Conservation (phyloP, 192 early-diverging fungal genomes). For the Mortierella alpina region DNA sequence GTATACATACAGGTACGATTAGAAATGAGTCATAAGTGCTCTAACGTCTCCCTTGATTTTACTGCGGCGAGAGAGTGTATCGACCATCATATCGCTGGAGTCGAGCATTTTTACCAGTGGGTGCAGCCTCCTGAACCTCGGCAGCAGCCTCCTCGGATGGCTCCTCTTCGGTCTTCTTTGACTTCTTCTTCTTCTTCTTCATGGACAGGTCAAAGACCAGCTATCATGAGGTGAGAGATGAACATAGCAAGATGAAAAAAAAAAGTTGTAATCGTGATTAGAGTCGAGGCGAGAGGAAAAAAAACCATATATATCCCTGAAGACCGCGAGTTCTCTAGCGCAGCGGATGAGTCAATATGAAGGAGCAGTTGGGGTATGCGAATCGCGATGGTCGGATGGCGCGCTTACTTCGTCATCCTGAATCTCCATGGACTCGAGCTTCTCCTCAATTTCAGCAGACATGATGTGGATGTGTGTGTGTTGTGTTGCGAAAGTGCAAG, state of each 20-base stretch:
- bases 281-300: not conserved
- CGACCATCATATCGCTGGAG: not conserved
- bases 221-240: slow-evolving; percentile 19
- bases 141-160: not conserved
- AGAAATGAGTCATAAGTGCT: not conserved
- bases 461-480: slow-evolving; percentile 35
- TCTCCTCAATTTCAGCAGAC: slow-evolving; percentile 46
- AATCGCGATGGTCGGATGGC: not conserved
- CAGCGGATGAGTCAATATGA: not conserved
- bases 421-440: slow-evolving; percentile 48
- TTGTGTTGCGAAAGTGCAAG: slow-evolving; percentile 9
- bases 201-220: slow-evolving; percentile 64
- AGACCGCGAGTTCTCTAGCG: no score
- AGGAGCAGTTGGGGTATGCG: not conserved
- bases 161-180: slow-evolving; percentile 21
- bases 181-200: slow-evolving; percentile 70
- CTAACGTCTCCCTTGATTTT: not conserved
- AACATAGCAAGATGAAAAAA: not conserved
- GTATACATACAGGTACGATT: not conserved
- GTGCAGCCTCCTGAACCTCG: slow-evolving; percentile 7
- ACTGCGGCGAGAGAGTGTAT: not conserved
- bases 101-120: slow-evolving; percentile 8
- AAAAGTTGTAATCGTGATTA: not conserved
- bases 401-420: slow-evolving; percentile 40
- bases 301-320: no score